Percentiles rank a stretch among this genome's conserved stretches.
phyloP scores from a whole-genome alignment of 805 yeast genomes.

The Ogataea nitratoaversa region DNA sequence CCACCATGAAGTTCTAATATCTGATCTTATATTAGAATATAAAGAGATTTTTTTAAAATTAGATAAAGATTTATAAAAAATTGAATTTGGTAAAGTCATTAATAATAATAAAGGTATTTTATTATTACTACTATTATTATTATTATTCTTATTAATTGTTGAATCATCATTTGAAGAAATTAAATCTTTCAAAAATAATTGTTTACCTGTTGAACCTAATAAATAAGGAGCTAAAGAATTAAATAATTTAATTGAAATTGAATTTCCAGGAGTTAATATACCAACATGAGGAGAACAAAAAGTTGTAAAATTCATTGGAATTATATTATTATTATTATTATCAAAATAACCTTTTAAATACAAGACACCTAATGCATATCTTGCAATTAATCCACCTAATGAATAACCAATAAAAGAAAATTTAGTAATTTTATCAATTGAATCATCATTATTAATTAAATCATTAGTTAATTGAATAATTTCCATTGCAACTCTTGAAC shows the following conservation, averaged over 20 bases:
- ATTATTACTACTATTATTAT: background rate
- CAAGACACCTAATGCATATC: constrained; percentile 77
- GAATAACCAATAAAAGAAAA: constrained; percentile 85
- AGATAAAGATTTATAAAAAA: constrained; percentile 53
- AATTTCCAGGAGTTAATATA: constrained; percentile 53
- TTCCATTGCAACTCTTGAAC: constrained; percentile 68
- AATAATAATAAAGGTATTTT: constrained; percentile 51
- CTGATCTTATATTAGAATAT: constrained; percentile 76
- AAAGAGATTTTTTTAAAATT: constrained; percentile 50
- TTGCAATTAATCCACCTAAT: constrained; percentile 77
- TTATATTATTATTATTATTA: background rate
- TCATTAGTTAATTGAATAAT: constrained; percentile 40
- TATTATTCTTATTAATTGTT: background rate
- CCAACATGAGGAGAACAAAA: constrained; percentile 74
- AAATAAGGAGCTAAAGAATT: constrained; percentile 61
- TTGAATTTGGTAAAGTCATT: constrained; percentile 62
- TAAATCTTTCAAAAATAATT: constrained; percentile 60
- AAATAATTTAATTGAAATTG: constrained; percentile 48
- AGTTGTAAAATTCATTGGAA: constrained; percentile 46
- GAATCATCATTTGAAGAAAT: no score
- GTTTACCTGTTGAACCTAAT: constrained; percentile 69
- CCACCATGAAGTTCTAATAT: constrained; percentile 79
- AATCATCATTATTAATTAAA: constrained; percentile 7
- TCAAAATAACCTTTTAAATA: constrained; percentile 50
- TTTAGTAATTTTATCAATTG: constrained; percentile 43